Percentiles rank a stretch among this genome's conserved stretches.
These are phyloP conservation scores for Scalesia atractyloides DNA, from an alignment of 129 eudicot genomes.

Conservation along the genomic window DNA sequence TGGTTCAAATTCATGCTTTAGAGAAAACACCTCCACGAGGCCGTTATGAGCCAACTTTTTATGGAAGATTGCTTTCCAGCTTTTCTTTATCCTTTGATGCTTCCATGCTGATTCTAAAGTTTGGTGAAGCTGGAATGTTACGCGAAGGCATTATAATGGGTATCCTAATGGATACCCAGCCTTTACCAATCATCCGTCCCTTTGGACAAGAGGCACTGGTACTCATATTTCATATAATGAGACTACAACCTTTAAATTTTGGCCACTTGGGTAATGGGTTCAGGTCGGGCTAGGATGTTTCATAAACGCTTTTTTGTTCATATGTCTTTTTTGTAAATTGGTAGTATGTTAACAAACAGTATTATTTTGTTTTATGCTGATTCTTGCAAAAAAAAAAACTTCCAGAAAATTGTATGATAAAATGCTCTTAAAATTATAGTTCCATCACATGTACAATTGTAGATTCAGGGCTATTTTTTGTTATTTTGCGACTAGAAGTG, in stretches of 20 bases:
- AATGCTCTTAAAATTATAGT: too few species aligned
- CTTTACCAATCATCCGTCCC: constrained; percentile 80
- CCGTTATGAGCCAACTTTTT: constrained; percentile 87
- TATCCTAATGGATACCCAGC: constrained; percentile 83
- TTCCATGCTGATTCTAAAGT: constrained; percentile 73
- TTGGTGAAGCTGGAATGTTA: constrained; percentile 76
- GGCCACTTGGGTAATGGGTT: background rate
- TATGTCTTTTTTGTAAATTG: background rate
- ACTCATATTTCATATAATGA: constrained; percentile 13
- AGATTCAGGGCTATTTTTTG: too few species aligned
- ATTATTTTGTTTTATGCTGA: background rate
- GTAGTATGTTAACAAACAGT: background rate
- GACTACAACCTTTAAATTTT: background rate
- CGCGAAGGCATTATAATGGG: constrained; percentile 93
- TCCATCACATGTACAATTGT: too few species aligned
- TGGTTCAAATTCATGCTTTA: constrained; percentile 65
- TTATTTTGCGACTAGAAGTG: background rate
- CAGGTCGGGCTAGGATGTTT: background rate
- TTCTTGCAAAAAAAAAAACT: background rate
- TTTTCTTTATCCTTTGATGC: constrained; percentile 91
- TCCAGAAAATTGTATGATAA: too few species aligned
- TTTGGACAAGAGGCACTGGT: constrained; percentile 81
- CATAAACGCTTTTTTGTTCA: background rate
- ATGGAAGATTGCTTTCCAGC: constrained; percentile 83
- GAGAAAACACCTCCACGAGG: constrained; percentile 70